Evolutionary conservation across 1,139 yeast species (phyloP).

Genomic region (Arxiozyma telluris): DNA sequence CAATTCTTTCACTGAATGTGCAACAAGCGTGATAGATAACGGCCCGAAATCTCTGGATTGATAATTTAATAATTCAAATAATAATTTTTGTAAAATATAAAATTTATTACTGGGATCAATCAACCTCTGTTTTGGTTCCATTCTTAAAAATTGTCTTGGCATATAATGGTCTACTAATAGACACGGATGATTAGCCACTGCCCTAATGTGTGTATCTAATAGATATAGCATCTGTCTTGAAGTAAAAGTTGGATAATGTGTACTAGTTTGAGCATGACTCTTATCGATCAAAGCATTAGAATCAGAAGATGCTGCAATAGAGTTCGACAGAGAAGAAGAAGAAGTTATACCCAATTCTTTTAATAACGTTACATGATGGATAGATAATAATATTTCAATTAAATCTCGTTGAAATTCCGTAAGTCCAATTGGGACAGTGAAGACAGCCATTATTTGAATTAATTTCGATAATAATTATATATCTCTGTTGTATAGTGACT

Average conservation of each 20-base stretch:
- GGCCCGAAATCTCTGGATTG: conserved; percentile 9
- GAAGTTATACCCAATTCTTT: conserved; percentile 6
- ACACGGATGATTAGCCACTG: conserved; percentile 55
- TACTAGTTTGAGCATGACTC: not conserved
- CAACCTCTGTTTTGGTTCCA: conserved; percentile 53
- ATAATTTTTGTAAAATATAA: conserved; percentile 42
- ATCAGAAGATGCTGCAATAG: not conserved
- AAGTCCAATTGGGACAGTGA: conserved; percentile 47
- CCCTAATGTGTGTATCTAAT: conserved; percentile 42
- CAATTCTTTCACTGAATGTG: conserved; percentile 55
- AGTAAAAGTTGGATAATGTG: conserved; percentile 19
- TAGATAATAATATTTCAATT: conserved; percentile 42
- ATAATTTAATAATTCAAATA: conserved; percentile 31
- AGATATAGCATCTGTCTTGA: conserved; percentile 33
- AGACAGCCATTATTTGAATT: conserved; percentile 17
- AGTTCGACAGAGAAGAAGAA: not conserved
- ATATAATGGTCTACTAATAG: conserved; percentile 65
- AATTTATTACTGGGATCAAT: conserved; percentile 52
- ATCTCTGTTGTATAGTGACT: too few relatives aligned
- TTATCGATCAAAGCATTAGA: conserved; percentile 6
- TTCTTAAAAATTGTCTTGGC: conserved; percentile 54
- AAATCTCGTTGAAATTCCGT: conserved; percentile 50
- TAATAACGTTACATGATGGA: conserved; percentile 41
- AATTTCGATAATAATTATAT: not conserved
- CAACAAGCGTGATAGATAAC: conserved; percentile 41